Percentiles rank a stretch among this genome's conserved stretches.
Conservation (phyloP, 2,329 filamentous ascomycete genomes). For the Leptographium lundbergii region DNA sequence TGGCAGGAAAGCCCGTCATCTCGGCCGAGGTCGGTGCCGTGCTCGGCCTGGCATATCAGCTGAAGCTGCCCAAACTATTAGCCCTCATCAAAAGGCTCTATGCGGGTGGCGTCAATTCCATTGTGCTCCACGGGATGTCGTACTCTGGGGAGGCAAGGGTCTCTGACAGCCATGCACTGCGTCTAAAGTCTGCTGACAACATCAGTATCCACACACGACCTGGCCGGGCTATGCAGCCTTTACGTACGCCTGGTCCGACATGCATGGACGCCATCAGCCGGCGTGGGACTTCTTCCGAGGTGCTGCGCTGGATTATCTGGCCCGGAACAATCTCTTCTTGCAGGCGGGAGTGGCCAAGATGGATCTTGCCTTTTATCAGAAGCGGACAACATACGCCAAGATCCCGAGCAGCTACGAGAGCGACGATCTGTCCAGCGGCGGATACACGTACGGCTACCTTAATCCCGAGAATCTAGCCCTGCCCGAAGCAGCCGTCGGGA, state of each 20-base stretch:
- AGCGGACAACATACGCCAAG: constrained; percentile 7
- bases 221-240: constrained; percentile 36
- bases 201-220: constrained; percentile 28
- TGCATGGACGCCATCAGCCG: constrained; percentile 26
- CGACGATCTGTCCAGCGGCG: constrained; percentile 5
- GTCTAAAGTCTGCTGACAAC: not conserved
- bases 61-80: not conserved
- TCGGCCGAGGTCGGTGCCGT: constrained; percentile 25
- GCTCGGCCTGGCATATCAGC: not conserved
- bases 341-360: constrained; percentile 25
- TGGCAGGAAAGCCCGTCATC: constrained; percentile 24
- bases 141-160: constrained; percentile 17
- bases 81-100: not conserved
- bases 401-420: constrained; percentile 2
- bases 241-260: constrained; percentile 17
- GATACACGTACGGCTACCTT: constrained; percentile 27
- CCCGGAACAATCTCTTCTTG: constrained; percentile 23
- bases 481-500: constrained; percentile 21
- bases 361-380: constrained; percentile 28
- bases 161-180: constrained; percentile 1
- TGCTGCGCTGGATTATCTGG: constrained; percentile 21
- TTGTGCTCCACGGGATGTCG: constrained; percentile 30
- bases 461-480: constrained; percentile 29
- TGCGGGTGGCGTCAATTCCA: constrained; percentile 15
- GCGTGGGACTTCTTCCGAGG: constrained; percentile 26